phyloP scores from a whole-genome alignment of 2,329 filamentous ascomycete species.

The Sporothrix brunneoviolacea region DNA sequence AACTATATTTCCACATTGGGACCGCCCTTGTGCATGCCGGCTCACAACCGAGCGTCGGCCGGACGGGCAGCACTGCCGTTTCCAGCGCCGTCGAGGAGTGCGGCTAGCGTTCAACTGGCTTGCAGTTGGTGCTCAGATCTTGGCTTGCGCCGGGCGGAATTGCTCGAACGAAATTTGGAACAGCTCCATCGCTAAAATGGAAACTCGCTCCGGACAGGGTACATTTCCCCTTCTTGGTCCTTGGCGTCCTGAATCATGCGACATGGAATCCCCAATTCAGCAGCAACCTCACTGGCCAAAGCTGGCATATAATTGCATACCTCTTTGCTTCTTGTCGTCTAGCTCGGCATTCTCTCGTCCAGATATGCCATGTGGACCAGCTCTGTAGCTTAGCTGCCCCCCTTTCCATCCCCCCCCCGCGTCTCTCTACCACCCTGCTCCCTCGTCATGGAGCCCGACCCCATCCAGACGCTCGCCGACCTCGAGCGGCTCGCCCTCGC shows the following conservation, averaged over 20 bases:
- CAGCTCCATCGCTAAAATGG: no score
- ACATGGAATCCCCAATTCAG: no score
- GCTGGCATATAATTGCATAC: not conserved
- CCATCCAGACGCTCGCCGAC: slow-evolving; percentile 7
- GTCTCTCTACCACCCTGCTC: not conserved
- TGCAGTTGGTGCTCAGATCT: no score
- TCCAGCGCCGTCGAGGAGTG: not conserved
- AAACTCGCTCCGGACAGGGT: not conserved
- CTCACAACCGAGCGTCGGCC: not conserved
- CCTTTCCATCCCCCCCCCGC: not conserved
- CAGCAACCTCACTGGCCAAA: no score
- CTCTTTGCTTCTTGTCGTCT: not conserved
- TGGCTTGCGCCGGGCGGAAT: no score
- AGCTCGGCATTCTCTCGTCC: not conserved
- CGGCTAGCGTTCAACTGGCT: no score
- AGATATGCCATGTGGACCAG: not conserved
- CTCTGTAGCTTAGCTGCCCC: not conserved
- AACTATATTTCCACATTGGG: not conserved
- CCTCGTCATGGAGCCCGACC: not conserved
- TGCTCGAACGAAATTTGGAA: no score
- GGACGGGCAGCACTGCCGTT: not conserved
- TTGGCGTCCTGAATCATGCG: no score
- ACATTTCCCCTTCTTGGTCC: not conserved
- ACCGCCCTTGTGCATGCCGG: not conserved
- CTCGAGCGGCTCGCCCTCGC: not conserved